phyloP scores from a whole-genome alignment of 2,329 filamentous ascomycete species.

The Knoxdaviesia proteae region DNA sequence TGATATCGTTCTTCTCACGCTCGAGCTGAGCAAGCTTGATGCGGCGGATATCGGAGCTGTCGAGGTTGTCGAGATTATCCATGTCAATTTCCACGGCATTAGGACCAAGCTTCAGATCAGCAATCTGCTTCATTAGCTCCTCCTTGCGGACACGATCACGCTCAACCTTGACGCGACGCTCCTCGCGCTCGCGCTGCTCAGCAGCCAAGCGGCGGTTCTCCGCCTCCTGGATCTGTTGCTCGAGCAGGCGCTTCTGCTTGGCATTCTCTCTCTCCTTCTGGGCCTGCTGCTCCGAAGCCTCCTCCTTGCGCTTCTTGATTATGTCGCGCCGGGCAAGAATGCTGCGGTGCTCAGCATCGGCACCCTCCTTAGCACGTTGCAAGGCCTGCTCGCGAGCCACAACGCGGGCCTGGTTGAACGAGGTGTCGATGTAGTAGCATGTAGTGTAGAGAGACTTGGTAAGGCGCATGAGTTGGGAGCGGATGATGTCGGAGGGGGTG shows the following conservation, averaged over 20 bases:
- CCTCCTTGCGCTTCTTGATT: slow-evolving; percentile 94
- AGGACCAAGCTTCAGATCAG: slow-evolving; percentile 73
- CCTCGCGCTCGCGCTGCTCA: slow-evolving; percentile 79
- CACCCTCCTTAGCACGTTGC: slow-evolving; percentile 62
- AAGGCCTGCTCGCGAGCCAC: slow-evolving; percentile 65
- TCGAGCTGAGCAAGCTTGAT: slow-evolving; percentile 92
- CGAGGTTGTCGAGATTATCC: slow-evolving; percentile 65
- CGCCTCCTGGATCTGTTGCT: slow-evolving; percentile 73
- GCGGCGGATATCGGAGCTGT: slow-evolving; percentile 74
- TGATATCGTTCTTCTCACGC: slow-evolving; percentile 92
- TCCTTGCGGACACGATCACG: slow-evolving; percentile 77
- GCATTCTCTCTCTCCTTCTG: slow-evolving; percentile 86
- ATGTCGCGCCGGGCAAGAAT: slow-evolving; percentile 69
- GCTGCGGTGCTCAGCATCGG: slow-evolving; percentile 78
- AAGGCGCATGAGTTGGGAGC: slow-evolving; percentile 78
- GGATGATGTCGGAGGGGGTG: slow-evolving; percentile 93
- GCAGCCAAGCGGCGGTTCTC: slow-evolving; percentile 78
- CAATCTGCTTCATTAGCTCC: slow-evolving; percentile 81
- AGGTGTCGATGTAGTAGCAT: slow-evolving; percentile 86
- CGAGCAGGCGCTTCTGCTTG: slow-evolving; percentile 64
- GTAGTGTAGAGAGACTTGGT: slow-evolving; percentile 82
- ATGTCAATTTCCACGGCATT: slow-evolving; percentile 59
- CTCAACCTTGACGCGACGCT: slow-evolving; percentile 68
- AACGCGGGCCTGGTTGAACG: slow-evolving; percentile 62
- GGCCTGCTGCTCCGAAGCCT: slow-evolving; percentile 72